Evolutionary conservation across 768 basidiomycete genomes (phyloP), one percentile per base, ranked within the genome.

Genomic region (Mycena vulgaris): DNA sequence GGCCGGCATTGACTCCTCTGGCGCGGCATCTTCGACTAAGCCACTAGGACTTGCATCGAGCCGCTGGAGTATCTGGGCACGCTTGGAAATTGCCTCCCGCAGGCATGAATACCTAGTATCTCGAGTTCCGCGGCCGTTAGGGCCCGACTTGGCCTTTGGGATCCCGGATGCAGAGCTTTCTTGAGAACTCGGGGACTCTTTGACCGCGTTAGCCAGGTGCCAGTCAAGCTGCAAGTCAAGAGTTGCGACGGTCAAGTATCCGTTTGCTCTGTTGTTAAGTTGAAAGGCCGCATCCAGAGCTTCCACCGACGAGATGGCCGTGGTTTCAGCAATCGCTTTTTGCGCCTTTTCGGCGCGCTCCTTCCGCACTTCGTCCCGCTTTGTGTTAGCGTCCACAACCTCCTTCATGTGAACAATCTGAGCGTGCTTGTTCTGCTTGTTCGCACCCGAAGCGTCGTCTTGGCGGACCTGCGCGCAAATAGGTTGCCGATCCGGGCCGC

Each of bases 331-430:
- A 19, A 68, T 19, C 1, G 28, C 53, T 6, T 47, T 8, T 35
- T 51, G 30, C 0, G 45, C 45, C 21, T 52, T 52, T 2, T 2
- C 25, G 6, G 35, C 40, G 5, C 58, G 66, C 17, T 52, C 51
- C 8, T 52, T 31, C 5, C 51, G 57, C 19, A 14, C 66, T 0
- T 30, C 3, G 51, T 67, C 66, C 10, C 40, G 57, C 35, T 42
- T 3, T 2, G 16, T 19, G 51, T 67, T 67, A 21, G 9, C 47
- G 23, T 67, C 66, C 10, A 19, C 21, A 10, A 60, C 58, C 33
- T 60, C 17, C 58, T 60, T 61, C 66, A 67, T 67, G 40, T 67
- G 40, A 1, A 53, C 51, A 16, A 67, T 53, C 49, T 52, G 58
- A 5, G 57, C 23, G 13, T 67, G 66, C 40, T 67, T 67, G 0